phyloP scores from a whole-genome alignment of 768 basidiomycete species.

The Heimioporus sp. region DNA sequence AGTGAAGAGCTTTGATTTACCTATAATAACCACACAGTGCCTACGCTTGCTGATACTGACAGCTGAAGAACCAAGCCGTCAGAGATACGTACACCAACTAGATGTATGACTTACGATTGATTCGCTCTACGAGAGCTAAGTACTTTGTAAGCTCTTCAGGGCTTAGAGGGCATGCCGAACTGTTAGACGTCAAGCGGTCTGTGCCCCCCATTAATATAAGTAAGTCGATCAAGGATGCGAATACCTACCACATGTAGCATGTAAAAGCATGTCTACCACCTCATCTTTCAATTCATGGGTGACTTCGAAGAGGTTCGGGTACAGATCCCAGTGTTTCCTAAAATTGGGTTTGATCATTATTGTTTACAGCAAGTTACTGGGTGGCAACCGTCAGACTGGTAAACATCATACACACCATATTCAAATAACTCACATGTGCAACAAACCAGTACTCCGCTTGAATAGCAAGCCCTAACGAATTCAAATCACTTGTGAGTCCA shows the following conservation, averaged over 20 bases:
- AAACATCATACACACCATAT: not conserved
- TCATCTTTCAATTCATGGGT: constrained; percentile 27
- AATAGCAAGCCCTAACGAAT: constrained; percentile 29
- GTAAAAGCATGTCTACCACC: constrained; percentile 21
- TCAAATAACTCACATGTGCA: constrained; percentile 3
- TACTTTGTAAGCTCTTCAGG: constrained; percentile 17
- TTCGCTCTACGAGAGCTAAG: constrained; percentile 23
- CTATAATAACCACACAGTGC: constrained; percentile 22
- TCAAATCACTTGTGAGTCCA: not conserved
- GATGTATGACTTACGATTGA: constrained; percentile 17
- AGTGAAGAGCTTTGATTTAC: constrained; percentile 4
- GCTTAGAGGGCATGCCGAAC: constrained; percentile 24
- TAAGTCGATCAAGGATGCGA: not conserved
- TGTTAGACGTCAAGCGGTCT: constrained; percentile 29
- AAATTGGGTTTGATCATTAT: not conserved
- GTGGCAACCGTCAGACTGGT: constrained; percentile 6
- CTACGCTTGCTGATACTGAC: constrained; percentile 1
- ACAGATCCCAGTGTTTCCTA: constrained; percentile 37
- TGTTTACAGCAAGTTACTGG: not conserved
- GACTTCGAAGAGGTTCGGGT: constrained; percentile 25
- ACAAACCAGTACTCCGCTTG: constrained; percentile 38
- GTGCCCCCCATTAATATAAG: not conserved
- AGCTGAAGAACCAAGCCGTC: constrained; percentile 6
- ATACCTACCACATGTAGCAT: constrained; percentile 25
- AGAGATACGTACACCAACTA: not conserved